These are phyloP conservation scores for Saccharomycopsis sp. DNA, from an alignment of 805 yeast species.

Conservation along the genomic window DNA sequence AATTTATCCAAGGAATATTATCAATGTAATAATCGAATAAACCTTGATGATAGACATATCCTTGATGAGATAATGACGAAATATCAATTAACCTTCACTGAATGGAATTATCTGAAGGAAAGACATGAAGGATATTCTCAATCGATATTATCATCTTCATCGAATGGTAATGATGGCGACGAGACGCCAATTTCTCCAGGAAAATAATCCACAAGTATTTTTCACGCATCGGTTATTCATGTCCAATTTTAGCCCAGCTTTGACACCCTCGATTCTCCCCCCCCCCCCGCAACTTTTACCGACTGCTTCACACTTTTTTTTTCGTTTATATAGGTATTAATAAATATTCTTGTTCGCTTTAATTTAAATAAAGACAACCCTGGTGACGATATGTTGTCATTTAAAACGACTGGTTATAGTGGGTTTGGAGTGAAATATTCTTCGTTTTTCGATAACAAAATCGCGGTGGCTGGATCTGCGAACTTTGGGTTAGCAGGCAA, in stretches of 20 bases:
- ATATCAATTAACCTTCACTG: not conserved
- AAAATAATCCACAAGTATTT: too few relatives aligned
- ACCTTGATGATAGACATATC: not conserved
- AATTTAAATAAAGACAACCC: too few relatives aligned
- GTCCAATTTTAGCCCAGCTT: too few relatives aligned
- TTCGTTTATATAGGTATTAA: too few relatives aligned
- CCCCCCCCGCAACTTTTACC: too few relatives aligned
- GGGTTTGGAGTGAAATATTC: constrained; percentile 88
- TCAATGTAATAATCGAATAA: constrained; percentile 6
- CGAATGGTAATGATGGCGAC: constrained; percentile 80
- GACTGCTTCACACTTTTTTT: too few relatives aligned
- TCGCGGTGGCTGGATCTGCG: constrained; percentile 87
- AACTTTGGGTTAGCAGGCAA: constrained; percentile 94
- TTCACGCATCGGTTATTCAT: too few relatives aligned
- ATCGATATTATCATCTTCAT: constrained; percentile 67
- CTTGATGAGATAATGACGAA: not conserved
- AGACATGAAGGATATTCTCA: not conserved
- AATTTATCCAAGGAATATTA: constrained; percentile 7
- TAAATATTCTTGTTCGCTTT: too few relatives aligned
- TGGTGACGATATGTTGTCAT: constrained; percentile 75
- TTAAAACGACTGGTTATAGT: constrained; percentile 70
- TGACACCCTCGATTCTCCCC: too few relatives aligned
- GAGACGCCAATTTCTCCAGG: constrained; percentile 88
- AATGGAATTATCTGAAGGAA: not conserved
- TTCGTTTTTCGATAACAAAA: constrained; percentile 81